phyloP scores from a whole-genome alignment of 192 early-diverging fungal genomes.

The Coemansia sp. region DNA sequence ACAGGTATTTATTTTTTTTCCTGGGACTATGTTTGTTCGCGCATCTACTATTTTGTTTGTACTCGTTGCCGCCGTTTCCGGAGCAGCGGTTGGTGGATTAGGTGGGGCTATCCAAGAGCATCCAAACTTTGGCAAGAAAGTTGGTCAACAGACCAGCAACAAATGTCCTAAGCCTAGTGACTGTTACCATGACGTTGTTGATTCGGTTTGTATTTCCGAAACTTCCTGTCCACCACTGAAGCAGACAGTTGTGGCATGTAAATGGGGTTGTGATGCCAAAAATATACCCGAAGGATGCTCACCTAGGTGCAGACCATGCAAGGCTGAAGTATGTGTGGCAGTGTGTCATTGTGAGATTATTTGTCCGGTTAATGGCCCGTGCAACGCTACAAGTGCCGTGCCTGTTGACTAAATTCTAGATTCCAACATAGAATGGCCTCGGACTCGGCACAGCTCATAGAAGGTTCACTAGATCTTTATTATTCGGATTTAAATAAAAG shows the following conservation, averaged over 20 bases:
- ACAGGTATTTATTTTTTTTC: too few species aligned
- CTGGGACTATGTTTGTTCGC: background rate
- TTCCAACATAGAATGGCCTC: too few species aligned
- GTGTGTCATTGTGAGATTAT: conserved; percentile 35
- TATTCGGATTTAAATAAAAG: background rate
- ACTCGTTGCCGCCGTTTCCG: background rate
- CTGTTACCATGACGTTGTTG: conserved; percentile 22
- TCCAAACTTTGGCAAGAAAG: background rate
- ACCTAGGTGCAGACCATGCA: conserved; percentile 34
- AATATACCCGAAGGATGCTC: conserved; percentile 8
- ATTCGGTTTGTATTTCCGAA: conserved; percentile 10
- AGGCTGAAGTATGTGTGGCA: conserved; percentile 10
- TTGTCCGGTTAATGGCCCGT: conserved; percentile 14
- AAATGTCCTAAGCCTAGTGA: conserved; percentile 15
- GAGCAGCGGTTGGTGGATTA: background rate
- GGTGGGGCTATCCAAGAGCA: background rate
- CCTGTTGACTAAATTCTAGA: background rate
- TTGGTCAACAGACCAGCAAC: background rate
- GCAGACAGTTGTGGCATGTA: conserved; percentile 15
- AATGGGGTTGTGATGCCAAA: conserved; percentile 11
- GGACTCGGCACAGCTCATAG: too few species aligned
- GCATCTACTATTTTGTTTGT: background rate
- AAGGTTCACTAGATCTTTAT: too few species aligned
- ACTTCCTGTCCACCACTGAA: conserved; percentile 7
- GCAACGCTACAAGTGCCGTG: conserved; percentile 4